These are phyloP conservation scores for Calcarisporium arbuscula DNA, from an alignment of 2,329 filamentous ascomycete species.

Conservation along the genomic window DNA sequence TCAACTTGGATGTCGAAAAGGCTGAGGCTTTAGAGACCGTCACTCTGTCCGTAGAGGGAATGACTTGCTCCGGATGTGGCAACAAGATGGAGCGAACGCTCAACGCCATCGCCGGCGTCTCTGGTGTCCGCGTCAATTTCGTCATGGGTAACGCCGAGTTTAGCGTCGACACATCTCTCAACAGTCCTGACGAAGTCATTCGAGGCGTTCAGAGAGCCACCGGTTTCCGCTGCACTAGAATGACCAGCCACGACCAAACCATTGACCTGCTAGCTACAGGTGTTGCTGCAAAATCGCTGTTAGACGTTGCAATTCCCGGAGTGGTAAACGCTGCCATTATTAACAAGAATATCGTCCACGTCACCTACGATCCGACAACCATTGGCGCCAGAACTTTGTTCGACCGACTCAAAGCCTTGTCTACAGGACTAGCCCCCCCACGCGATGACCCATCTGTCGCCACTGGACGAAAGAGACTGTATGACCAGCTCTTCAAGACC, in stretches of 20 bases:
- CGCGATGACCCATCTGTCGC: conserved; percentile 24
- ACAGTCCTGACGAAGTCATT: conserved; percentile 20
- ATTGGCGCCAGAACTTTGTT: conserved; percentile 26
- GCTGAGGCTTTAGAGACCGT: conserved; percentile 18
- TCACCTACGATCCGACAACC: conserved; percentile 27
- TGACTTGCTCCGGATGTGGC: conserved; percentile 30
- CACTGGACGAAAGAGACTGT: conserved; percentile 22
- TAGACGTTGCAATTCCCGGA: conserved; percentile 14
- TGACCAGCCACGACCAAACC: conserved; percentile 19
- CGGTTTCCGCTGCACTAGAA: conserved; percentile 21
- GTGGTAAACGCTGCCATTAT: conserved; percentile 19
- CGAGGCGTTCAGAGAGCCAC: conserved; percentile 19
- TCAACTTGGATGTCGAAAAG: conserved; percentile 19
- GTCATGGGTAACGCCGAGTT: conserved; percentile 31
- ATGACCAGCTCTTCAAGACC: conserved; percentile 26
- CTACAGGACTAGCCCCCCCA: conserved; percentile 22
- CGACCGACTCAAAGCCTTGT: conserved; percentile 9
- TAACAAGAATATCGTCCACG: conserved; percentile 23
- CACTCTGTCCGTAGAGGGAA: conserved; percentile 24
- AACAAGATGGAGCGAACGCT: conserved; percentile 26
- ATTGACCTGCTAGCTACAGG: conserved; percentile 22
- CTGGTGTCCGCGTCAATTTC: conserved; percentile 28
- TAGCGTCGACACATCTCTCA: conserved; percentile 17
- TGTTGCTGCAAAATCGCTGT: conserved; percentile 14
- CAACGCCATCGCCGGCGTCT: conserved; percentile 19